These are phyloP conservation scores for Porphyra umbilicalis DNA, from an alignment of 31 red algal genomes.

Conservation along the genomic window DNA sequence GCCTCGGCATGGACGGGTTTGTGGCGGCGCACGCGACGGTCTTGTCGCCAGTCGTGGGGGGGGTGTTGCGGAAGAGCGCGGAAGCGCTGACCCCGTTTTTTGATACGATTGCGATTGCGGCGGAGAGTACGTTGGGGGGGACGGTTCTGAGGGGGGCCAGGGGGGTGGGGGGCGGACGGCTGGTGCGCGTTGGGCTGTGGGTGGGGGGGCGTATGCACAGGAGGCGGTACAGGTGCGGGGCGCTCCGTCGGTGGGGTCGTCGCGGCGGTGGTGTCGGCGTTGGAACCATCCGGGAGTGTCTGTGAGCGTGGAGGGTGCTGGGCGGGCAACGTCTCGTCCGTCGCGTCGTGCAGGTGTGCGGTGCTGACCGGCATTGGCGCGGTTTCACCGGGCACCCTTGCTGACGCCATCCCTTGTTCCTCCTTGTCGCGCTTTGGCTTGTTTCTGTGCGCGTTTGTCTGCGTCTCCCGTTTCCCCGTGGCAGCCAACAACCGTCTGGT, in stretches of 20 bases:
- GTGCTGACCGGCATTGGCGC: too few relatives aligned
- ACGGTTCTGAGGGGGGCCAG: neutral
- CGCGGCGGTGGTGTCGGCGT: too few relatives aligned
- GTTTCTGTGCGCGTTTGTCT: neutral
- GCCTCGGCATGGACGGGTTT: neutral
- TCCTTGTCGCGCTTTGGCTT: too few relatives aligned
- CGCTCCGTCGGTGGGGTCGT: too few relatives aligned
- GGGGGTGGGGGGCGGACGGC: neutral
- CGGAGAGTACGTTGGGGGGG: conserved; percentile 21
- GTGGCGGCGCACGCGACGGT: neutral
- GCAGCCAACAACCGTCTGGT: conserved; percentile 56
- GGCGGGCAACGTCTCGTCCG: too few relatives aligned
- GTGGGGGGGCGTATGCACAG: neutral
- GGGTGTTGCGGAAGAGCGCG: conserved; percentile 41
- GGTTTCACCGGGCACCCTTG: too few relatives aligned
- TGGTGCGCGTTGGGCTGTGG: neutral
- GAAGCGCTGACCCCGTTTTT: conserved; percentile 53
- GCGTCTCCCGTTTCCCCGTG: neutral
- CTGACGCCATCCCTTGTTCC: too few relatives aligned
- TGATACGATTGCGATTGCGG: conserved; percentile 55
- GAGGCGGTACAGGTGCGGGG: too few relatives aligned
- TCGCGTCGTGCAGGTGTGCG: too few relatives aligned
- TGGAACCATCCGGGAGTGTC: too few relatives aligned
- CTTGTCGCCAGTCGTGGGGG: conserved; percentile 16
- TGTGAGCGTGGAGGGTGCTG: too few relatives aligned